Percentiles rank a stretch among this genome's conserved stretches.
These are phyloP conservation scores for Detonula confervacea DNA, from an alignment of 352 stramenopile species.

Conservation along the genomic window DNA sequence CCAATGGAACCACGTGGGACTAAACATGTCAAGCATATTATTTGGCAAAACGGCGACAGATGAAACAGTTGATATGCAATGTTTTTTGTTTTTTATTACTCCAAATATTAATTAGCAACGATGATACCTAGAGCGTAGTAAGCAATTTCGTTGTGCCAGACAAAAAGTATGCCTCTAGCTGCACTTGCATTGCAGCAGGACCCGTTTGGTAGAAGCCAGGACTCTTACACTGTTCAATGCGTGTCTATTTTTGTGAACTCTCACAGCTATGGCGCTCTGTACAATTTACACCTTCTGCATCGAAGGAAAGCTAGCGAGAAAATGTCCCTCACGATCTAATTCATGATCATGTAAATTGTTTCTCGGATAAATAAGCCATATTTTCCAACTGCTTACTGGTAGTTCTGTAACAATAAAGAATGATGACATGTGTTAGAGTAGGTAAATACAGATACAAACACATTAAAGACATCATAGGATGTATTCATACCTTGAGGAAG, in stretches of 20 bases:
- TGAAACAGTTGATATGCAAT: no score
- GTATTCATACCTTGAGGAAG: slow-evolving; percentile 71
- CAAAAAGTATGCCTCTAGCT: slow-evolving; percentile 18
- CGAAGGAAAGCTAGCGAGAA: slow-evolving; percentile 21
- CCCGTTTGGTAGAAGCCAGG: neutral
- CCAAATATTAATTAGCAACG: slow-evolving; percentile 32
- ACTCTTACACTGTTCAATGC: neutral
- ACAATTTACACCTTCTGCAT: slow-evolving; percentile 15
- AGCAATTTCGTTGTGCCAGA: neutral
- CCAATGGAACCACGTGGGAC: no score
- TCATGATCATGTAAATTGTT: slow-evolving; percentile 20
- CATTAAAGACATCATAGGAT: no score
- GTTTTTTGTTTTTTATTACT: slow-evolving; percentile 18
- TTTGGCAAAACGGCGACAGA: no score
- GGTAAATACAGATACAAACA: slow-evolving; percentile 11
- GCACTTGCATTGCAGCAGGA: slow-evolving; percentile 9
- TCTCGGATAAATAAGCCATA: neutral
- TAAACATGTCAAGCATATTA: no score
- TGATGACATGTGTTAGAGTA: neutral
- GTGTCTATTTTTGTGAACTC: neutral
- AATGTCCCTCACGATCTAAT: slow-evolving; percentile 26
- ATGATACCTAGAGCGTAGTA: slow-evolving; percentile 2
- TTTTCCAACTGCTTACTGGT: slow-evolving; percentile 2
- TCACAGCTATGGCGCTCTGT: neutral
- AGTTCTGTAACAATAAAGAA: slow-evolving; percentile 27